Evolutionary conservation across 352 stramenopile species (phyloP), one percentile per base, ranked within the genome.

Genomic region (Pythium phragmiticola): DNA sequence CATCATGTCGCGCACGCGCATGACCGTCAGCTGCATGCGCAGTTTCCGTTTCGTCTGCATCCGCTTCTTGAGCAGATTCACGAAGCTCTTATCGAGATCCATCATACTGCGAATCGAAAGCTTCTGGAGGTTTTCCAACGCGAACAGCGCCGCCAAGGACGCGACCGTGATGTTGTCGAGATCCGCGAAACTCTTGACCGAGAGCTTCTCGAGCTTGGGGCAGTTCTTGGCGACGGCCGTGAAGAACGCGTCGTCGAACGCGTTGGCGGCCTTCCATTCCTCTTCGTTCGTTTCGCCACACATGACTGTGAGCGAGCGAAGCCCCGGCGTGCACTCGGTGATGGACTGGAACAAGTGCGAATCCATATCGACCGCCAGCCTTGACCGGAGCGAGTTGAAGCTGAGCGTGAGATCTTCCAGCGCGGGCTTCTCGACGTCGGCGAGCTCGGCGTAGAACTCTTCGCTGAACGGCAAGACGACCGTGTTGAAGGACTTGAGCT

Each of bases 401-500:
- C 60, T 66, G 41, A 66, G 34, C 16, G 39, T 42, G 5, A 66
- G 42, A 36, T 66, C 60, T 33, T 66, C 60, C 3, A 66, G 43
- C 17, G 49, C 41, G 0, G 51, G 49, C 33, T 66, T 66, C 14
- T 52, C 39, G 14, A 28, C 33, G 16, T 53, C 60, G 3, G 16
- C 43, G n/a, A 66, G 17, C 21, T 55, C 50, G 9, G 16, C 19
- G 17, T 50, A 60, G 12, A 48, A 60, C 11, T 45, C 41, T 42
- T 66, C 60, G 7, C 23, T 17, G 21, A 60, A 60, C 17, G 60
- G 60, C 30, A 66, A 19, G 7, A 66, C 51, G 14, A 66, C 60
- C 0, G 60, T 56, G 42, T 66, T 66, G 43, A 66, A 66, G 17
- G 50, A 48, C 51, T 60, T 66, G 41, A 66, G 42, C 34, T 60